Base-by-base conservation (phyloP, 2,329 filamentous ascomycete genomes). In the Fusarium pseudoanthophilum region DNA sequence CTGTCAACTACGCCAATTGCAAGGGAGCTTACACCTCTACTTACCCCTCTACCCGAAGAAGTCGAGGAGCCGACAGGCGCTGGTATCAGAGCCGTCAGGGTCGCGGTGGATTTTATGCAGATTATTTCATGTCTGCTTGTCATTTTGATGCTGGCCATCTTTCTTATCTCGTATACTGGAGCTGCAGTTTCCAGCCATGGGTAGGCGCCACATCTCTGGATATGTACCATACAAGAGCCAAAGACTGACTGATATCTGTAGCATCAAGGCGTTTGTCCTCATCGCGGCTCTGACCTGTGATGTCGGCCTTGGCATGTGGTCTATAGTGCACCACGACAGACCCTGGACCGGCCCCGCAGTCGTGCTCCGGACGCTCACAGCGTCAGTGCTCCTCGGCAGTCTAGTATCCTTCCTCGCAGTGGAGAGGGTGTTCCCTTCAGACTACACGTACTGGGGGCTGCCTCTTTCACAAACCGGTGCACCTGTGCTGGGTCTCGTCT, bases 361-460 rank as follows among this genome's bases (percentile, higher is more conserved):
- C 7, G 39, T 79, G 11, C 55, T 79, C 16, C 80, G 83, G 32
- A 71, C 79, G 9, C 21, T 79, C 28, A 74, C 80, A 30, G 82
- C 82, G 9, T 60, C 79, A 21, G 76, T 75, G 24, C 82, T 84
- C 52, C 67, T 84, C n/a, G 77, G 78, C 24, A 62, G 82, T 34
- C 81, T 84, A 56, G 67, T 82, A 52, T 76, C 79, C n/a, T 83
- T 82, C 51, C 69, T 83, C 26, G 79, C 75, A 16, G 59, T 79
- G 39, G 77, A 81, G n/a, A 71, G 76, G n/a, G 81, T 82, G 30
- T 84, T 85, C 49, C 82, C 82, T 1, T 49, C 59, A 4, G 77
- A 77, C 5, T 84, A 82, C 49, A 75, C 78, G 1, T 84, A 82
- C 73, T 85, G 82, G 82, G 80, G 77, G 24, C 70, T 84, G 57